Base-by-base conservation (phyloP, 2,329 filamentous ascomycete species). In the Orbilia ellipsospora region DNA sequence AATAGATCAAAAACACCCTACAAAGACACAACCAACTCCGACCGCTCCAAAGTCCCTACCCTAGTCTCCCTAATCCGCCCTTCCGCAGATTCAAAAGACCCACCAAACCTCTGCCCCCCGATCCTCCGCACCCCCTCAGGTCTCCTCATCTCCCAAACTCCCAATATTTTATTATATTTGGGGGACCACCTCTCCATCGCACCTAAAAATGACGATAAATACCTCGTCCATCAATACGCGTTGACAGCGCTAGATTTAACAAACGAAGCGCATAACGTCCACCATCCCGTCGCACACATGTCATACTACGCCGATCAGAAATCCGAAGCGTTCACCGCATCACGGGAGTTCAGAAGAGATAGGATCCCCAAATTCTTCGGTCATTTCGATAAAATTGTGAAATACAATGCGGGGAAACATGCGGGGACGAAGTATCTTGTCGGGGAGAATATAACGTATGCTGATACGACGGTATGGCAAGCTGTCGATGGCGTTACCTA, bases 241-340 rank as follows among this genome's bases (percentile, higher is more conserved):
- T 82, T 93, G 72, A 93, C 91, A 2, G 89, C 90, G 0, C 82
- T 94, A 16, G 92, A 94, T 79, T 82, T 94, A 55, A 87, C 87
- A 79, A 89, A 90, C 78, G 92, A 94, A 82, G 81, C 88, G 0
- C 92, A 94, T 80, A 90, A 94, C 79, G 89, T 88, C 26, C 92
- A 94, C 81, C 92, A 94, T 80, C 92, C 92, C 0, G 83, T 92
- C 61, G 85, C 87, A 1, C 80, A 83, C 0, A 80, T 81, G 0
- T 80, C 86, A 3, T 90, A 89, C 81, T 94, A 93, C 79, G 90
- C 93, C 80, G 90, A 93, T 26, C 92, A 94, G 82, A 92, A 90
- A 81, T 83, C 85, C 0, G 91, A 92, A 80, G 85, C 88, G 15
- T 82, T 88, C 80, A 85, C 84, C 72, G 87, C 85, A 76, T 85